Evolutionary conservation across 805 yeast genomes (phyloP), one percentile per base, ranked within the genome.

Genomic region (Cyberlindnera subsufficiens): DNA sequence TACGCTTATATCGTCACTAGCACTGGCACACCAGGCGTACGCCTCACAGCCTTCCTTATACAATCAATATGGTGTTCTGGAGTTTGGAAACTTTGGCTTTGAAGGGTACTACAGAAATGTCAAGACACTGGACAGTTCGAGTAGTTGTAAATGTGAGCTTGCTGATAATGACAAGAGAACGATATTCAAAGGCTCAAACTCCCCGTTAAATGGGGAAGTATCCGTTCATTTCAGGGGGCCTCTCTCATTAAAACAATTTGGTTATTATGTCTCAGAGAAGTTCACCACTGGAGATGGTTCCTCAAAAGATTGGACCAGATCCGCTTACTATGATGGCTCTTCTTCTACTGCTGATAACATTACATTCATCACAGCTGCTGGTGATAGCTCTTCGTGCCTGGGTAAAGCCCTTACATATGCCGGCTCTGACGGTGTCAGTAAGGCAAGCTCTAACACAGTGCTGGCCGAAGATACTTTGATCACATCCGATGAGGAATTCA

Each of bases 221-320:
- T 79, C 88, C 4, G 87, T 84, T 14, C 93, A 84, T 59, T 77
- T 84, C 60, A 74, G 93, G 65, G 93, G 93, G 36, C 93, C 93
- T 9, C 59, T 84, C 46, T 65, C 72, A 14, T 67, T 84, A 55
- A 61, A 65, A 46, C 72, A 75, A 53, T 84, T 83, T 57, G 90
- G 78, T 5, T 79, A 66, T 51, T 84, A 80, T 56, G 68, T 69
- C n/a, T 52, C 80, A 14, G 66, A 67, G 4, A 56, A 64, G 25
- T 79, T 67, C 50, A 53, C 50, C 1, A 19, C 43, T 9, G 69
- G 69, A 29, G 59, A 61, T 29, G 42, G 46, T 52, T 51, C 52
- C 30, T 60, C 71, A 17, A 69, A 71, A 19, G 66, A 65, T 31
- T 84, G 88, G 87, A 47, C 60, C 16, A 74, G 90, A 62, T 54